A percentile compares a stretch with the other conserved stretches of the same genome.
Conservation (phyloP, 2,329 filamentous ascomycete species). For the Fusarium oligoseptatum region DNA sequence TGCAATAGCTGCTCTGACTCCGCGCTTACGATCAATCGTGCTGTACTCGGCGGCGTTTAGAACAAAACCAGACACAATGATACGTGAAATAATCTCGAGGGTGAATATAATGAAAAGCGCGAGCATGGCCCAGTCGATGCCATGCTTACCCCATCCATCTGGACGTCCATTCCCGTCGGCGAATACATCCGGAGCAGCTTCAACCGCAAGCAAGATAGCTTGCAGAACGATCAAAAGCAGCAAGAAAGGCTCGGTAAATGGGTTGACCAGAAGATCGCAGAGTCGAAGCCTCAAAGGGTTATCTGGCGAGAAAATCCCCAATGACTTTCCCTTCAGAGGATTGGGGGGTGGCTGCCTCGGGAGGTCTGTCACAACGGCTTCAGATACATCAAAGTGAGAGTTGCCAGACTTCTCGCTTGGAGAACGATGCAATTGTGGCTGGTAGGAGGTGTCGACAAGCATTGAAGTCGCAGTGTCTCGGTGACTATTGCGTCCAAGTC, state of each 20-base stretch:
- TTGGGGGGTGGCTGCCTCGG: constrained; percentile 62
- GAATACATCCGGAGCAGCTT: constrained; percentile 81
- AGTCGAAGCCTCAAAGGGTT: constrained; percentile 80
- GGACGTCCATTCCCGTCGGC: constrained; percentile 71
- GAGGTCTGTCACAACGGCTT: constrained; percentile 26
- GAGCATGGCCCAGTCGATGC: constrained; percentile 85
- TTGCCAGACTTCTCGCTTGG: constrained; percentile 60
- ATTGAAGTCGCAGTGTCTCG: constrained; percentile 50
- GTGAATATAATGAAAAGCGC: constrained; percentile 91
- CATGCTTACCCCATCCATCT: constrained; percentile 73
- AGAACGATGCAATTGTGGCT: constrained; percentile 60
- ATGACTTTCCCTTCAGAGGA: constrained; percentile 85
- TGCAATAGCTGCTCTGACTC: constrained; percentile 78
- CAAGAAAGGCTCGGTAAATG: constrained; percentile 87
- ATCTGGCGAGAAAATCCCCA: constrained; percentile 86
- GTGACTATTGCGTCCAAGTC: constrained; percentile 51
- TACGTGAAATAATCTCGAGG: constrained; percentile 82
- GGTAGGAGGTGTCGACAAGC: constrained; percentile 64
- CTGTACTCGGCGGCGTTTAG: constrained; percentile 93
- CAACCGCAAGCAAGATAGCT: constrained; percentile 87
- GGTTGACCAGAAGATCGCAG: constrained; percentile 88
- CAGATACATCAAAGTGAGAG: constrained; percentile 36
- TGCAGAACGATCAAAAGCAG: constrained; percentile 90
- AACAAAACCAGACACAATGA: constrained; percentile 93
- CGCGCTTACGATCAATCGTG: constrained; percentile 83